phyloP scores from a whole-genome alignment of 2,329 filamentous ascomycete species.

The Pseudogymnoascus sp. region DNA sequence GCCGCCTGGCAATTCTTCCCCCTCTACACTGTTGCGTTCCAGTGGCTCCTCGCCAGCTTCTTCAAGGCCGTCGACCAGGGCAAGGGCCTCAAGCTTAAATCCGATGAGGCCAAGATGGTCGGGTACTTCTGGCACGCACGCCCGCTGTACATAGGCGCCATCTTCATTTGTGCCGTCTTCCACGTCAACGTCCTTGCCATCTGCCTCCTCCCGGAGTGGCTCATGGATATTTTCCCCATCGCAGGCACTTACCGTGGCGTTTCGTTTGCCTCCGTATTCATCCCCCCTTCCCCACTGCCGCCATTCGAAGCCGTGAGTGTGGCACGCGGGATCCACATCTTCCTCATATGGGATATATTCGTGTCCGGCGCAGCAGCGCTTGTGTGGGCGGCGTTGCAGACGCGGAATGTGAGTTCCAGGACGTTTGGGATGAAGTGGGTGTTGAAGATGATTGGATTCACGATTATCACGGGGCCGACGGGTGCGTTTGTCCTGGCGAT shows the following conservation, averaged over 20 bases:
- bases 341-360: not conserved
- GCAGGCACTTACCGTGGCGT: not conserved
- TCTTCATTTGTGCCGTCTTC: not conserved
- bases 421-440: not conserved
- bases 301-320: not conserved
- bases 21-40: not conserved
- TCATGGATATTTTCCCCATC: not conserved
- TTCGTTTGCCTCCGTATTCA: not conserved
- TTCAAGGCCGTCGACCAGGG: slow-evolving; percentile 1
- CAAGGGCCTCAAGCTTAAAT: not conserved
- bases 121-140: not conserved
- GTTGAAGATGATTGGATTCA: not conserved
- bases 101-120: not conserved
- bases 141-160: not conserved
- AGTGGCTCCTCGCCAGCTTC: not conserved
- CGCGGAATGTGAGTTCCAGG: slow-evolving; percentile 2
- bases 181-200: not conserved
- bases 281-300: not conserved
- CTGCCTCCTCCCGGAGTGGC: not conserved
- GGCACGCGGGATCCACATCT: not conserved
- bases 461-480: not conserved
- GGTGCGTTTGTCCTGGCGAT: slow-evolving; percentile 2
- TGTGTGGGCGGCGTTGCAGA: not conserved
- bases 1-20: not conserved
- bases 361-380: not conserved